Evolutionary conservation across 2,329 filamentous ascomycete species (phyloP).

Genomic region (Cladosporium phlei): DNA sequence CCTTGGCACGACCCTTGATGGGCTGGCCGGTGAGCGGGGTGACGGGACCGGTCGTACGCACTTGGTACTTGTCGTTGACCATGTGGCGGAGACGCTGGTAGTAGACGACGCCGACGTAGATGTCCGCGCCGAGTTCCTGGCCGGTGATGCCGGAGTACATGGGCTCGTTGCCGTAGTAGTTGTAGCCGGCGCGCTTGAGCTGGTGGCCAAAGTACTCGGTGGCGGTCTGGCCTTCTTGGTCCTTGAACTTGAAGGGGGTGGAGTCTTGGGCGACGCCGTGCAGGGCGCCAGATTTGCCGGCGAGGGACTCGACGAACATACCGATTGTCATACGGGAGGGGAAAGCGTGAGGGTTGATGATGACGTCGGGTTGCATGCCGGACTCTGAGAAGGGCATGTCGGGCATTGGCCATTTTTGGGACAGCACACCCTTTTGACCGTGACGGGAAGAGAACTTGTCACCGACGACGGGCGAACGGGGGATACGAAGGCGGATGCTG

Average conservation of each 20-base stretch:
- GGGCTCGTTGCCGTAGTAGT: slow-evolving; percentile 96
- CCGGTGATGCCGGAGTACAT: slow-evolving; percentile 98
- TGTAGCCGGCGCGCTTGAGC: slow-evolving; percentile 90
- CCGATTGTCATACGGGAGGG: slow-evolving; percentile 99
- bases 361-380: slow-evolving; percentile 93
- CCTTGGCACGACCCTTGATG: slow-evolving; percentile 93
- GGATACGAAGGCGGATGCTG: slow-evolving; percentile 88
- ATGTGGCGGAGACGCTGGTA: slow-evolving; percentile 98
- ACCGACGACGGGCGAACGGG: slow-evolving; percentile 85
- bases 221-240: slow-evolving; percentile 80
- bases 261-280: slow-evolving; percentile 95
- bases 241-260: slow-evolving; percentile 81
- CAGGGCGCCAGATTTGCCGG: slow-evolving; percentile 87
- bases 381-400: slow-evolving; percentile 98
- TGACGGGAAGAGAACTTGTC: slow-evolving; percentile 99
- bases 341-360: slow-evolving; percentile 99
- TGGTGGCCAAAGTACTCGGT: slow-evolving; percentile 95
- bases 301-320: slow-evolving; percentile 97
- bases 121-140: slow-evolving; percentile 87
- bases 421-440: slow-evolving; percentile 95
- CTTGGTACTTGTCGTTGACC: slow-evolving; percentile 99
- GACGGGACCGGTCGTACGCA: slow-evolving; percentile 89
- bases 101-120: slow-evolving; percentile 95
- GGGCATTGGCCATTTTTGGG: slow-evolving; percentile 87
- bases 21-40: slow-evolving; percentile 89